Evolutionary conservation across 2,329 filamentous ascomycete species (phyloP), one percentile per base, ranked within the genome.

Genomic region (Monascus ruber): DNA sequence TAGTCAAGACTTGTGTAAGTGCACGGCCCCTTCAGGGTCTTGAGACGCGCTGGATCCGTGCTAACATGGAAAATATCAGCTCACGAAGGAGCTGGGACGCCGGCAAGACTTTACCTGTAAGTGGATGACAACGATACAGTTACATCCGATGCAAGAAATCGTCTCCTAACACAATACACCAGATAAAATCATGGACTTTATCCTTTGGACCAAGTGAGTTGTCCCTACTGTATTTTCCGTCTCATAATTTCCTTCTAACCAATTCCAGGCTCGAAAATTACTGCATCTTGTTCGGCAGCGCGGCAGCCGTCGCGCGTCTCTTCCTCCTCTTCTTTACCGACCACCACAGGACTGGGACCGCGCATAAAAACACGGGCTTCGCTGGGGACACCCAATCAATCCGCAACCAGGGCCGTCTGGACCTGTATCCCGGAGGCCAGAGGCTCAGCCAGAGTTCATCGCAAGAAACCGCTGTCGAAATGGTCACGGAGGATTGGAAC

Each of bases 141-240:
- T 31, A 2, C 29, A 8, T 2, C 11, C 29, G 29, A 31, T 31
- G n/a, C 11, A 8, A 8, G 8, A 8, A 8, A 8, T 11, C 8
- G 29, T 31, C 11, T 3, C 11, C 8, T 8, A 8, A 8, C 8
- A 8, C 2, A 8, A 31, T 3, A 8, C 7, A 26, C 17, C 28
- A 50, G 48, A 57, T 26, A 62, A 62, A n/a, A 59, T 61, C 25
- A 51, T 62, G 24, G 36, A 49, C 1, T 59, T 60, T 29, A 38
- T 62, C 24, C 49, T 62, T 4, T 62, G 58, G 59, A 56, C 59
- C 17, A 62, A 62, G 59, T 62, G 48, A 42, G 52, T 45, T n/a
- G 6, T 10, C 9, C 10, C 6, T 3, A 17, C 29, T 31, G n/a
- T 7, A 31, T 7, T n/a, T 31, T 31, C 29, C n/a, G 29, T n/a